Evolutionary conservation across 306 rosid genomes (phyloP), one percentile per base, ranked within the genome.

Genomic region (Trifolium pratense): DNA sequence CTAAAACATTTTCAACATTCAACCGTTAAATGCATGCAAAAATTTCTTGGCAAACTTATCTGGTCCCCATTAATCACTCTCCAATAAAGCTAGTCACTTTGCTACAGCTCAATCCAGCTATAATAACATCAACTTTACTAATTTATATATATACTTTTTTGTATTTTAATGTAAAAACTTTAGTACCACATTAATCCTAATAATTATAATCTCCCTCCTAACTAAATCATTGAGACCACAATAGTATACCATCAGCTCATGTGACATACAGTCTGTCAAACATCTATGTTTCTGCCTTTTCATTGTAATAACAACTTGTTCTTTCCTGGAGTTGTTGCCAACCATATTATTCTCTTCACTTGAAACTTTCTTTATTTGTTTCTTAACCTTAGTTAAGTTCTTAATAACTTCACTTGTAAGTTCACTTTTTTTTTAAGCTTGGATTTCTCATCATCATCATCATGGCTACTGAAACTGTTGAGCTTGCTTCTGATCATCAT

Each of bases 261-360:
- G 87, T 87, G 91, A 81, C 20, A 59, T 74, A 88, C 83, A 80
- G 87, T 84, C 87, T 83, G 89, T 79, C 89, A 66, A 86, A 83
- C 90, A 86, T 70, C 85, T 84, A 62, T 83, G 79, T 83, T 83
- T 68, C 71, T 80, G 49, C 84, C 32, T 29, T 52, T 53, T 53
- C 12, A 20, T 53, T 53, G 31, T 26, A 53, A 18, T 20, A 55
- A 20, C 71, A 40, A 66, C 29, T 77, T 72, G 77, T 75, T 52
- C 70, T 72, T 78, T 78, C 71, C 52, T 23, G 55, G 66, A 57
- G 87, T 86, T 85, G 90, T 86, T 86, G 83, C 90, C 94, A 85
- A 84, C 90, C 87, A 45, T 68, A 80, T 85, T 70, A 76, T 82
- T 87, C 89, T 66, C 71, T 59, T 83, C 73, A 9, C 79, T 77